Evolutionary conservation across 2,329 filamentous ascomycete genomes (phyloP).

Genomic region (Chaetomium globosum): DNA sequence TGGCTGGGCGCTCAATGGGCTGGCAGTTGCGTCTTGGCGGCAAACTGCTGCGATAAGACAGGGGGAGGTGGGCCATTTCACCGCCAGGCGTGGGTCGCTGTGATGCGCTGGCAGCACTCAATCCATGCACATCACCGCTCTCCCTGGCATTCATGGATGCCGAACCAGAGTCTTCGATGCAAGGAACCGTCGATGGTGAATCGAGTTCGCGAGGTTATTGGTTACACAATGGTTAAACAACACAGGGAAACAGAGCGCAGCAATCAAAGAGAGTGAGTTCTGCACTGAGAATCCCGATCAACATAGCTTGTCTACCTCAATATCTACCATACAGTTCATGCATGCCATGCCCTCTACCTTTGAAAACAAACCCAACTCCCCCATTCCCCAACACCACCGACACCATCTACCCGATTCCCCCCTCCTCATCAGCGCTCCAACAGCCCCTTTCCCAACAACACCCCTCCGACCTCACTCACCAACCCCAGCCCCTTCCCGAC

Average conservation of each 20-base stretch:
- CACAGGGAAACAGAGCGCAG: too few species aligned
- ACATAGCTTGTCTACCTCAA: too few species aligned
- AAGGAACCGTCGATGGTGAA: not conserved
- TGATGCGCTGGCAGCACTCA: conserved; percentile 15
- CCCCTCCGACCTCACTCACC: conserved; percentile 56
- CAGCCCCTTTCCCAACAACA: conserved; percentile 56
- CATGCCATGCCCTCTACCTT: not conserved
- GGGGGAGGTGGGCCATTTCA: conserved; percentile 11
- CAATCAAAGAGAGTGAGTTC: not conserved
- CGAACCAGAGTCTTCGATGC: not conserved
- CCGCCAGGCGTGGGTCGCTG: not conserved
- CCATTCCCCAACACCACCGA: not conserved
- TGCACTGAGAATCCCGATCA: too few species aligned
- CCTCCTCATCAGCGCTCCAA: conserved; percentile 42
- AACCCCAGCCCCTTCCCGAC: conserved; percentile 51
- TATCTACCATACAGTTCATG: not conserved
- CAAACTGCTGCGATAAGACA: conserved; percentile 19
- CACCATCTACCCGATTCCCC: not conserved
- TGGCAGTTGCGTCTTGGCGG: not conserved
- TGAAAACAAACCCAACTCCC: not conserved
- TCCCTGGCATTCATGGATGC: not conserved
- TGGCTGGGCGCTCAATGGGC: conserved; percentile 1
- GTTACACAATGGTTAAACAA: not conserved
- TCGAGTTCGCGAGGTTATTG: not conserved
- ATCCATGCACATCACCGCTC: not conserved